phyloP scores from a whole-genome alignment of 2,329 filamentous ascomycete genomes.

The Aspergillus luchuensis region DNA sequence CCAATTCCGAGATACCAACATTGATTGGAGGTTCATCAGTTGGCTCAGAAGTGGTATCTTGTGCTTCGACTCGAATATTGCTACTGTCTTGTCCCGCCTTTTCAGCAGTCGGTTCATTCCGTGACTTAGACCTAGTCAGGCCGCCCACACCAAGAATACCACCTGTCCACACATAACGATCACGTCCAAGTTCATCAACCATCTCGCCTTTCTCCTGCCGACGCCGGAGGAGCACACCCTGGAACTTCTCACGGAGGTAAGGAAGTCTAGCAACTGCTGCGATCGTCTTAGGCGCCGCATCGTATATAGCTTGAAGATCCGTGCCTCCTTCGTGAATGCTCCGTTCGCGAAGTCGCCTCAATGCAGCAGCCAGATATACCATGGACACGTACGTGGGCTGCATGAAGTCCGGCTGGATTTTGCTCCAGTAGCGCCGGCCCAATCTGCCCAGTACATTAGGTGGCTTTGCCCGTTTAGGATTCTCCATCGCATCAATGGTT shows the following conservation, averaged over 20 bases:
- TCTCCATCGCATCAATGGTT: conserved; percentile 38
- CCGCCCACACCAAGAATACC: conserved; percentile 36
- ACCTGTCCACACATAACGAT: conserved; percentile 38
- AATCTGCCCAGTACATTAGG: conserved; percentile 34
- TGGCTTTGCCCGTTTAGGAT: conserved; percentile 23
- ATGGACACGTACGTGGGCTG: conserved; percentile 49
- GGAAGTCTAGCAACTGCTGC: conserved; percentile 42
- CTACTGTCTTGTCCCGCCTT: neutral
- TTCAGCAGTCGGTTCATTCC: conserved; percentile 9
- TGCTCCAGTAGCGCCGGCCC: conserved; percentile 37
- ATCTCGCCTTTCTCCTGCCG: conserved; percentile 30
- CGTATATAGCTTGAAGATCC: conserved; percentile 32
- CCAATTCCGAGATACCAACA: neutral
- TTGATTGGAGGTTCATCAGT: neutral
- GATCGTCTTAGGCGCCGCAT: conserved; percentile 40
- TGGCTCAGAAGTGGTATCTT: neutral
- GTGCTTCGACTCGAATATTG: neutral
- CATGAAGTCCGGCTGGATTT: conserved; percentile 43
- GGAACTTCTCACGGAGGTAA: conserved; percentile 43
- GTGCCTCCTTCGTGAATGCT: conserved; percentile 37
- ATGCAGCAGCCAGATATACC: conserved; percentile 45
- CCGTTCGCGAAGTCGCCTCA: conserved; percentile 39
- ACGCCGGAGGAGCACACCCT: conserved; percentile 43
- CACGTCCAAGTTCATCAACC: conserved; percentile 10
- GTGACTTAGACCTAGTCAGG: conserved; percentile 16